Evolutionary conservation across 352 stramenopile species (phyloP).

Genomic region (Peronospora destructor): DNA sequence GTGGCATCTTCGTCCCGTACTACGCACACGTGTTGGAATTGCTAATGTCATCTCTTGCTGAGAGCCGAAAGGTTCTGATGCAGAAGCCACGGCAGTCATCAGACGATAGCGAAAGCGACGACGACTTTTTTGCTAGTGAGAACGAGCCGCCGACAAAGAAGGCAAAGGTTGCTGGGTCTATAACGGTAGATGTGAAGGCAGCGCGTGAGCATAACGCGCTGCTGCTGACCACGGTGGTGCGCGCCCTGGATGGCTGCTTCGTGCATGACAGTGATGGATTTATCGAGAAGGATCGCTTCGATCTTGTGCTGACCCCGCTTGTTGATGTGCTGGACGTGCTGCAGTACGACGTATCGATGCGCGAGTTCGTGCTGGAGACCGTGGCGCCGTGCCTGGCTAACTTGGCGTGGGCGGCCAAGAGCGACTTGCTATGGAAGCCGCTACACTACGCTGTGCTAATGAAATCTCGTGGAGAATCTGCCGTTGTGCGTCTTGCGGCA

Average conservation of each 20-base stretch:
- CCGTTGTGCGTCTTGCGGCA: slow-evolving; percentile 61
- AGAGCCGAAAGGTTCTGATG: slow-evolving; percentile 44
- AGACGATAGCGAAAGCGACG: slow-evolving; percentile 28
- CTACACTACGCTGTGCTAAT: slow-evolving; percentile 85
- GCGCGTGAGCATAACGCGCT: slow-evolving; percentile 34
- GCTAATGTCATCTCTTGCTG: slow-evolving; percentile 38
- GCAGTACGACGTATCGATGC: slow-evolving; percentile 34
- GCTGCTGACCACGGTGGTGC: slow-evolving; percentile 52
- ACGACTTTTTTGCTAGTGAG: slow-evolving; percentile 40
- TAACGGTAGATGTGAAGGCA: slow-evolving; percentile 12
- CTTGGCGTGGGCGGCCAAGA: slow-evolving; percentile 80
- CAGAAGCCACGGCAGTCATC: slow-evolving; percentile 32
- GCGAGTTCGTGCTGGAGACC: slow-evolving; percentile 57
- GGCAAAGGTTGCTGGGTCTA: slow-evolving; percentile 34
- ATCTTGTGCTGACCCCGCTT: slow-evolving; percentile 60
- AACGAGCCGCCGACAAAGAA: slow-evolving; percentile 55
- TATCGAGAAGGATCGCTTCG: slow-evolving; percentile 84
- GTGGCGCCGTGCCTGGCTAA: slow-evolving; percentile 69
- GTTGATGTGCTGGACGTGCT: slow-evolving; percentile 75
- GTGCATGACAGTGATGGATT: slow-evolving; percentile 82
- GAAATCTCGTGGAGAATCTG: slow-evolving; percentile 68
- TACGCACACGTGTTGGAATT: slow-evolving; percentile 72
- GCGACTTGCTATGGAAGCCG: slow-evolving; percentile 84
- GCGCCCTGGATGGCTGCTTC: slow-evolving; percentile 77
- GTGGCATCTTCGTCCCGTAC: slow-evolving; percentile 86